Evolutionary conservation across 306 rosid species (phyloP).

Genomic region (Sindora glabra): DNA sequence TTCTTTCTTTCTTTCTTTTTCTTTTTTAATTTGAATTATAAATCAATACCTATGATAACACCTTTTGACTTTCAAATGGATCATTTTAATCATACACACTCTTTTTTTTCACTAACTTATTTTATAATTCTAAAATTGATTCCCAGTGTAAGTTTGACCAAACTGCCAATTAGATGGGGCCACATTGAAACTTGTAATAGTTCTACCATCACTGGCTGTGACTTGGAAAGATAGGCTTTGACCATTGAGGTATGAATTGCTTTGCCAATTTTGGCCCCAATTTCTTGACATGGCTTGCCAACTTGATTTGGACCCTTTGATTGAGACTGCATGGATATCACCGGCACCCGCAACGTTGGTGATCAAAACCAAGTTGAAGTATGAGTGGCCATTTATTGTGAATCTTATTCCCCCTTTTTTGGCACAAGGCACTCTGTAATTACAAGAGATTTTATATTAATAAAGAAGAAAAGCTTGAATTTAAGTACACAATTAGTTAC

Average conservation of each 20-base stretch:
- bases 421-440: slow-evolving; percentile 62
- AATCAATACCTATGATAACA: too few relatives aligned
- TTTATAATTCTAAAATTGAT: slow-evolving; percentile 39
- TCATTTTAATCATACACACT: slow-evolving; percentile 16
- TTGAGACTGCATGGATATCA: slow-evolving; percentile 65
- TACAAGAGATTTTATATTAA: too few relatives aligned
- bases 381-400: slow-evolving; percentile 86
- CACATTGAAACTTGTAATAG: slow-evolving; percentile 50
- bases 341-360: slow-evolving; percentile 91
- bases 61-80: too few relatives aligned
- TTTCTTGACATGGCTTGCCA: slow-evolving; percentile 92
- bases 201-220: slow-evolving; percentile 76
- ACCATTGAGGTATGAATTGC: slow-evolving; percentile 75
- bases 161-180: slow-evolving; percentile 73
- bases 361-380: slow-evolving; percentile 81
- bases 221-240: slow-evolving; percentile 76
- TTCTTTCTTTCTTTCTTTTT: too few relatives aligned
- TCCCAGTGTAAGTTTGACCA: slow-evolving; percentile 73
- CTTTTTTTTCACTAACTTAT: background rate
- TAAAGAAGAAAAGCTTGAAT: too few relatives aligned
- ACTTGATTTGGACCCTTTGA: slow-evolving; percentile 70
- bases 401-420: slow-evolving; percentile 91
- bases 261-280: slow-evolving; percentile 97
- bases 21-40: too few relatives aligned
- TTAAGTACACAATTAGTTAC: too few relatives aligned